Conservation (phyloP, 306 rosid species). For the Quercus variabilis region DNA sequence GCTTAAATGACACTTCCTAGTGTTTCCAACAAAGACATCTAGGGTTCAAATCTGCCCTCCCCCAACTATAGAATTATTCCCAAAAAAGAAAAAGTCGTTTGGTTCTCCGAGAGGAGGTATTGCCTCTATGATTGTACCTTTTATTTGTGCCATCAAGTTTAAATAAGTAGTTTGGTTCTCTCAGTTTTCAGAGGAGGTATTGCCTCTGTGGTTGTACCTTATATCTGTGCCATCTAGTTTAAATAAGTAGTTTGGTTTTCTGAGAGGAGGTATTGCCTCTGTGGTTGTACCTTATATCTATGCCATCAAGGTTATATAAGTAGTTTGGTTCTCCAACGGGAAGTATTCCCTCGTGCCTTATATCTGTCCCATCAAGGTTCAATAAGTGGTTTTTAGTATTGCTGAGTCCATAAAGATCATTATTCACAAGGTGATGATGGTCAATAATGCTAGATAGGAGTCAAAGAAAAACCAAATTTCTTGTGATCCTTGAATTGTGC, state of each 20-base stretch:
- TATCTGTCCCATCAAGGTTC: neutral
- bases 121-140: no score
- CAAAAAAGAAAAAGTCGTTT: no score
- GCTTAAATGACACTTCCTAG: no score
- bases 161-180: no score
- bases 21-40: no score
- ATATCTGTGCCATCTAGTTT: neutral
- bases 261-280: neutral
- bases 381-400: neutral
- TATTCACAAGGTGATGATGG: neutral
- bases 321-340: no score
- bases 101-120: no score
- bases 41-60: no score
- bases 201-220: neutral
- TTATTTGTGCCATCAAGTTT: no score
- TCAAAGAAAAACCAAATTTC: neutral
- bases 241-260: neutral
- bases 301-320: no score
- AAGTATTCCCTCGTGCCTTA: neutral
- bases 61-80: no score
- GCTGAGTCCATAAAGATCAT: neutral
- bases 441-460: neutral
- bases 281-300: neutral
- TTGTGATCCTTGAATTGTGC: neutral
- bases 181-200: no score